Base-by-base conservation (phyloP, 208 protist genomes). In the Vickermania spadyakhi region DNA sequence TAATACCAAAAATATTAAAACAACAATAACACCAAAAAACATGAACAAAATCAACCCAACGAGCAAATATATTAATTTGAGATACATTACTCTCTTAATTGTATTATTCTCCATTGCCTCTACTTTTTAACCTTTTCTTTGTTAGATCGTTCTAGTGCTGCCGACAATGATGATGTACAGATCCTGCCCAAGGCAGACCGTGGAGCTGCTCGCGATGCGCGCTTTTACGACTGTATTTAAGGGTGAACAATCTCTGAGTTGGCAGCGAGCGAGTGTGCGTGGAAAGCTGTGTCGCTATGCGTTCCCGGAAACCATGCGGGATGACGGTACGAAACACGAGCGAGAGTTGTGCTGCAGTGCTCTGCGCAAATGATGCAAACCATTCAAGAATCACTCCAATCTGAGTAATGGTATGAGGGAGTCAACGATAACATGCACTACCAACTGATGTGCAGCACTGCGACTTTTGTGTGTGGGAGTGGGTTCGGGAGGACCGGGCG, bases 341-440 rank as follows among this genome's bases (percentile, higher is more conserved):
- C 66, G 64, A 62, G 60, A 49, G 55, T 13, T 57, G 11, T 4
- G 4, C 51, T 26, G 25, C 51, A 14, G 64, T 18, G n/a, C 28
- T 50, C 28, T 28, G 61, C 30, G 49, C 51, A 52, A 30, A 57
- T 77, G 72, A 77, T 77, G 72, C 51, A 64, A 41, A 69, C 41
- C 69, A 64, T 72, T 77, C 67, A 77, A 77, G 70, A 77, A 65
- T 77, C 67, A 73, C 72, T 72, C 36, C 36, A 45, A 45, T 45
- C 72, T 68, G 66, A 77, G 28, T 53, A 31, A 60, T 50, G 52
- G 50, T 41, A 53, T 79, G 68, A 60, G 67, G 73, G 36, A 75
- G 36, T 58, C 63, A 64, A 73, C 60, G 72, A 77, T 72, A 73
- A 77, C 72, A 73, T 73, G 72, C 72, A 77, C 72, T 73, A 77